Evolutionary conservation across 768 basidiomycete genomes (phyloP), one percentile per base, ranked within the genome.

Genomic region (Hygrophoropsis aurantiaca): DNA sequence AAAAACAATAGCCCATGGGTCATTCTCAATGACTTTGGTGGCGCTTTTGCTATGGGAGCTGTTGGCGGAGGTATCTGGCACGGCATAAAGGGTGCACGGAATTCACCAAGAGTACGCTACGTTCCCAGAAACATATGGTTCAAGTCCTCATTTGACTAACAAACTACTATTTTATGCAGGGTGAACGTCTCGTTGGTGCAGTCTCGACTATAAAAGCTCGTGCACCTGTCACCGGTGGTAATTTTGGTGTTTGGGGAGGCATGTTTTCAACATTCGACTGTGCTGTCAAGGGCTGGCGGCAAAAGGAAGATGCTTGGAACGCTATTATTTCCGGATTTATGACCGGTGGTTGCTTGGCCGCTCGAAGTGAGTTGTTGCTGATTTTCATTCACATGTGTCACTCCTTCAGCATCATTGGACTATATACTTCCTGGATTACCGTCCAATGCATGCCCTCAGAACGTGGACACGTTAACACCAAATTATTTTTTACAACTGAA

Each of bases 221-320:
- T 47, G 95, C 97, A 51, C 97, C 97, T 3, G 97, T 99, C 21
- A 93, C 94, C 10, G 97, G 97, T 41, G 97, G 95, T 23, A 95
- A 97, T 72, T 97, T 95, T 65, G 87, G 89, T 58, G 87, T 91
- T 13, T 92, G 90, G 89, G 90, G 95, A 64, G 97, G 95, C 56
- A 88, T 99, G 84, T 99, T 99, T 68, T 97, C 94, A 37, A 90
- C 92, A 26, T 99, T 97, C 58, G 97, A 98, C 68, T 99, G 97
- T 67, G 94, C 94, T 1, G 88, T 99, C 57, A 98, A 99, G 71
- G 91, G 93, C 11, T 91, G 83, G 75, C 79, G 94, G 65, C 93
- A 97, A 74, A 97, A 97, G 66, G 94, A 97, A 70, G 94, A 97
- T 67, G 90, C 95, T 42, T 99, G 94, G 94, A 99, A 99, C 63